Base-by-base conservation (phyloP, 768 basidiomycete species). In the Mycena leptocephala region DNA sequence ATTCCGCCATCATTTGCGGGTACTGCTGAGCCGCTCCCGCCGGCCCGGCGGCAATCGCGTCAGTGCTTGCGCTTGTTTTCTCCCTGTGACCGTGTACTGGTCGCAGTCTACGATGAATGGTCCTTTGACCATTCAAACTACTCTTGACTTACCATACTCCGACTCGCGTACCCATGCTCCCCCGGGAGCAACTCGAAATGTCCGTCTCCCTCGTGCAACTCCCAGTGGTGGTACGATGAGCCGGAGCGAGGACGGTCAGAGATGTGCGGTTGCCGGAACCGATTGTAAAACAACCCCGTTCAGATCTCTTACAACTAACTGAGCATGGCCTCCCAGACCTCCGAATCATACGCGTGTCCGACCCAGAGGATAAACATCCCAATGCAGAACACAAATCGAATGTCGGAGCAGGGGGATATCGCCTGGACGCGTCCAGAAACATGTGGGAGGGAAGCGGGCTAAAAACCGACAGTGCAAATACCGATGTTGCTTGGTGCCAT, bases 401-500 rank as follows among this genome's bases (percentile, higher is more conserved):
- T 8, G 83, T 89, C 14, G 94, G 93, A 18, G 85, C 85, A 37
- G 93, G 93, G 5, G 93, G 94, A 0, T 88, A 91, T 82, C 89
- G 92, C 43, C 89, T 95, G n/a, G 95, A 95, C 70, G 88, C 89
- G 10, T 93, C 93, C 16, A 90, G 93, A 61, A 96, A 96, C 80
- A 86, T 95, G 59, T 96, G 95, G 95, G 93, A 92, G 11, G 91
- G 92, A 0, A 95, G 92, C 69, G 94, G 94, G 0, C 85, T 96
- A 70, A 96, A 95, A 84, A 91, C 94, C 24, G 95, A 96, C 68
- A 93, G 93, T 80, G 90, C 93, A 0, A 93, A 90, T 78, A 96
- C 95, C 0, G 95, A 95, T 79, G 92, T 96, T 24, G 93, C 91
- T n/a, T 96, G 95, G 95, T 93, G 92, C 30, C 88, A 89, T 78